Base-by-base conservation (phyloP, 371 early-diverging fungal species). In the Paraphysoderma sedebokerense region DNA sequence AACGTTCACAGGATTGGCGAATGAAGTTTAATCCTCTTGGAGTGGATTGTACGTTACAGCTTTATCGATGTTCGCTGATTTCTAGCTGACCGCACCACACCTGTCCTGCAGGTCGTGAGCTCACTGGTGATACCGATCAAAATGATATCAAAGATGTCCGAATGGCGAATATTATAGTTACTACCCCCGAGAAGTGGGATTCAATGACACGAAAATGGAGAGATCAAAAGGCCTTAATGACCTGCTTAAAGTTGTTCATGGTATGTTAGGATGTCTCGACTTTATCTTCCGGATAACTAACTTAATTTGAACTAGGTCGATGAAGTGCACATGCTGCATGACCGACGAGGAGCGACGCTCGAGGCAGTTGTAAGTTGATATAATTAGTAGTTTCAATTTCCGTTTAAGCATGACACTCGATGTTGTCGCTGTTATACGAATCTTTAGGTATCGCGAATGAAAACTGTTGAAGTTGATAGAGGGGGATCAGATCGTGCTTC, bases 161-260 rank as follows among this genome's bases (percentile, higher is more conserved):
- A 27, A 40, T 11, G 6, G 19, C 27, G n/a, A 29, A 22, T 50
- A 37, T 52, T 30, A 51, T 56, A 30, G 65, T 81, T 1, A 81
- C 85, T 1, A 82, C 82, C 5, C 82, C 85, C 5, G 85, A 85
- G 48, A 81, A 81, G 52, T 85, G 81, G 82, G 85, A 82, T 53
- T 67, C 74, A 0, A 67, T 74, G 68, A 81, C 81, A 0, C 61
- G 85, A 34, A 70, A 77, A 31, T 68, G 52, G 63, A 36, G 59
- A 6, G 67, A 67, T 44, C 49, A 61, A 37, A 56, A 54, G 31
- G 5, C 17, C 17, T n/a, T 23, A 13, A 34, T 2, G 2, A 23
- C 30, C 17, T n/a, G 33, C 1, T 3, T 11, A 19, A 3, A 30
- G 36, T 45, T n/a, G 5, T 20, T 40, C n/a, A n/a, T n/a, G n/a